These are phyloP conservation scores for Fraxinus sp. DNA, from an alignment of 305 asterid species.

Conservation along the genomic window DNA sequence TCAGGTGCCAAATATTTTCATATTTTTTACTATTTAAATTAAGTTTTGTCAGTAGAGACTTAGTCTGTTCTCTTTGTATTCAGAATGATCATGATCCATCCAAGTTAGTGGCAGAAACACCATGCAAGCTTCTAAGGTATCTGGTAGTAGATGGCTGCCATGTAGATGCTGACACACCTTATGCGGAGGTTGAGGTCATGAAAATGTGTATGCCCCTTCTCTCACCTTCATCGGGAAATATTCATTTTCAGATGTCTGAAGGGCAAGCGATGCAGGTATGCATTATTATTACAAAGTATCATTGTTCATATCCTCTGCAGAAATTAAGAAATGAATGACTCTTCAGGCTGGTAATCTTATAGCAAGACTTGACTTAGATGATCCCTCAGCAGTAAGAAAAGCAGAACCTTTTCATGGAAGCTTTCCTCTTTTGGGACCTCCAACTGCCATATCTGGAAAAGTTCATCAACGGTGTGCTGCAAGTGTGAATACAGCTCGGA, in stretches of 20 bases:
- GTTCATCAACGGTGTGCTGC: constrained; percentile 99
- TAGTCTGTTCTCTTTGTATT: constrained; percentile 19
- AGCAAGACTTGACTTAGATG: constrained; percentile 93
- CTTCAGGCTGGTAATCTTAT: constrained; percentile 89
- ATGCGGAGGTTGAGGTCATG: constrained; percentile 98
- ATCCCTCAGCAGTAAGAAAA: constrained; percentile 97
- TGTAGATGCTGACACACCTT: constrained; percentile 90
- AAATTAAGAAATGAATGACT: constrained; percentile 21
- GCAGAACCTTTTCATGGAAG: constrained; percentile 91
- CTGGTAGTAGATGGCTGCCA: constrained; percentile 78
- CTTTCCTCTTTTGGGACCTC: constrained; percentile 89
- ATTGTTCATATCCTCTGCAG: constrained; percentile 19
- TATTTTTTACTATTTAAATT: constrained; percentile 20
- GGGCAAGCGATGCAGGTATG: constrained; percentile 99
- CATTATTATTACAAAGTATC: constrained; percentile 14
- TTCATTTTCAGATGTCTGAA: constrained; percentile 79
- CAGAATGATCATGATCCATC: constrained; percentile 99
- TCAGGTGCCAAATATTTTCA: constrained; percentile 44
- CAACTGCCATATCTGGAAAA: constrained; percentile 92
- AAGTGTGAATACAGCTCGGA: constrained; percentile 82
- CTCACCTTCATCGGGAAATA: constrained; percentile 91
- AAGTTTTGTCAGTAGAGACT: constrained; percentile 7
- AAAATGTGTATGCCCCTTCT: constrained; percentile 99
- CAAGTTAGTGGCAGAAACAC: constrained; percentile 93
- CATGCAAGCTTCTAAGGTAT: constrained; percentile 92